Conservation (phyloP, 2,329 filamentous ascomycete genomes). For the Fusarium sp. region DNA sequence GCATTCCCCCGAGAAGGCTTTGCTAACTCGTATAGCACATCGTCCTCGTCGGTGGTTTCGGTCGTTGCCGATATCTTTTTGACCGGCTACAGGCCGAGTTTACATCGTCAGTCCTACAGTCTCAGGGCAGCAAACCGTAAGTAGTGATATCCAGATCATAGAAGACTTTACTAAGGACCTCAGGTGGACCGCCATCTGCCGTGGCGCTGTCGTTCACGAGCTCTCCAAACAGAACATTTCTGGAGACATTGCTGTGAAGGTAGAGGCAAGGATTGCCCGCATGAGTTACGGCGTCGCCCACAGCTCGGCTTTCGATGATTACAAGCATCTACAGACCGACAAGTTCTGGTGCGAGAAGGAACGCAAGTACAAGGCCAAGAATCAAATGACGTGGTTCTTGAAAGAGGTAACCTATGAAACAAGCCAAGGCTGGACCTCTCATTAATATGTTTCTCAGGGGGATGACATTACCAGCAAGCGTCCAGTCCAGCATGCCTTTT, state of each 20-base stretch:
- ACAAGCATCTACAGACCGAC: slow-evolving; percentile 12
- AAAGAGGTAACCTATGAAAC: slow-evolving; percentile 13
- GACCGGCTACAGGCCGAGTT: slow-evolving; percentile 20
- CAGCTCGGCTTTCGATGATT: fast-evolving
- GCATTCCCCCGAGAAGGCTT: background rate
- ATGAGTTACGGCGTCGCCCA: slow-evolving; percentile 43
- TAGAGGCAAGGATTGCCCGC: slow-evolving; percentile 44
- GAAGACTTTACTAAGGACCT: background rate
- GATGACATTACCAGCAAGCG: slow-evolving; percentile 8
- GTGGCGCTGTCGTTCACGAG: slow-evolving; percentile 49
- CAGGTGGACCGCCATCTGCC: slow-evolving; percentile 53
- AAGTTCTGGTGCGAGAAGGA: slow-evolving; percentile 14
- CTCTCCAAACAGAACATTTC: slow-evolving; percentile 12
- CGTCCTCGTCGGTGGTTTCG: slow-evolving; percentile 56
- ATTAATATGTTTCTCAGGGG: slow-evolving; percentile 11
- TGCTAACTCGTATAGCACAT: slow-evolving; percentile 46
- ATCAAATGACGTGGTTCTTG: slow-evolving; percentile 49
- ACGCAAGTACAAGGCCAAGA: background rate
- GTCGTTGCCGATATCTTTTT: slow-evolving; percentile 48
- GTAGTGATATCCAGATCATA: slow-evolving; percentile 1
- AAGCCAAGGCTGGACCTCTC: fast-evolving
- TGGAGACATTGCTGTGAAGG: background rate
- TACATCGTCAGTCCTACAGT: slow-evolving; percentile 46
- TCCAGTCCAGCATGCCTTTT: background rate
- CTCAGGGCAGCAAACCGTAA: slow-evolving; percentile 49